Evolutionary conservation across 2,329 filamentous ascomycete species (phyloP), one percentile per base, ranked within the genome.

Genomic region (Aspergillus quadrilineatus): DNA sequence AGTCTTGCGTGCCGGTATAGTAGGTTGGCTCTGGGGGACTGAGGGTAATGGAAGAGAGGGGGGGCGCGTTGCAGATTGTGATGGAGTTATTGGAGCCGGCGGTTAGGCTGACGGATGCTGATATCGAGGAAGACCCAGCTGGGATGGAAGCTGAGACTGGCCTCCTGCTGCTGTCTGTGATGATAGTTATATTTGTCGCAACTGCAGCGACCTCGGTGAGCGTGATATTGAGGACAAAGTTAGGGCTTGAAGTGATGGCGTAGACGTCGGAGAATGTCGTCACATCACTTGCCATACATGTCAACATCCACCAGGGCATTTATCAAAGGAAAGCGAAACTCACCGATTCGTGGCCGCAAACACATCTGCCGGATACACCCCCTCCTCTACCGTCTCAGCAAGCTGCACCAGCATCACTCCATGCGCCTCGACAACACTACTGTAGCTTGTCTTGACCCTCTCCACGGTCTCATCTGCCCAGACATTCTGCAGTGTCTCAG

Each of bases 1-100:
- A 79, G 7, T 70, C 15, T 34, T 22, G 3, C 22, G 66, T 65
- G 4, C 67, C 73, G 1, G 76, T 63, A 61, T 82, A 77, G 61
- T 81, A 82, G 6, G 56, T 68, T 7, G 68, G 62, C 0, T 61
- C 62, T 0, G 67, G 63, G 4, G 63, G 50, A 0, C 57, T 52
- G 28, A 74, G 53, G 3, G 55, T 41, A 48, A 72, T 67, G 4
- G 61, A 63, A 10, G 54, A 41, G 6, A 68, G 60, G 6, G 60
- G 14, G 6, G 48, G 22, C 1, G 51, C 12, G 14, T 63, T 59
- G 9, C 53, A 17, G 37, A 74, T 63, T 6, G 59, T 60, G 34
- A 73, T 57, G 3, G 60, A 60, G 62, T 73, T 73, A 34, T 59
- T 39, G 6, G 60, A 60, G 2, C 65, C 63, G 8, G 69, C 63